Evolutionary conservation across 2,329 filamentous ascomycete species (phyloP), one percentile per base, ranked within the genome.

Genomic region (Phialophora verrucosa): DNA sequence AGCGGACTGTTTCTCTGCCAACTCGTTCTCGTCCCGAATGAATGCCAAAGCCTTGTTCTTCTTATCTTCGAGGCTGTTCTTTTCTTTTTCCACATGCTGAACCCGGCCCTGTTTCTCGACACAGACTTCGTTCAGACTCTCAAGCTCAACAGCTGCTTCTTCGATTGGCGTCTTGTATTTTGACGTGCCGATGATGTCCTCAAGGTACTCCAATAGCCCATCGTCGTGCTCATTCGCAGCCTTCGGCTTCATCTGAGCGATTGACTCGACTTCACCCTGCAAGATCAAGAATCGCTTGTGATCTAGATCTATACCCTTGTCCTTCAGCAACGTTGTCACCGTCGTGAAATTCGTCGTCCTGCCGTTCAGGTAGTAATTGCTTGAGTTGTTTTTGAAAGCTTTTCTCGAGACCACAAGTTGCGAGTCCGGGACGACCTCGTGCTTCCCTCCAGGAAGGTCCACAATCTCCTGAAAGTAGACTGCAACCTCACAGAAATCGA

Each of bases 201-300:
- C 95, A 0, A 99, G 87, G 71, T 99, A 99, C 78, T 99, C 95
- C 20, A 99, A 84, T 3, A 99, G 85, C 12, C 95, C 95, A 74
- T 99, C 95, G 68, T 99, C 95, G 75, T 98, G 94, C 77, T 99
- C 95, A 73, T 92, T 94, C 50, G 86, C 89, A 3, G 96, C 95
- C 78, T 99, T 99, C 20, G 96, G 85, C 79, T 99, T 99, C 95
- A 99, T 99, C 79, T 98, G 95, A 6, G 95, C 94, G 76, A 99
- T 99, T 0, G 94, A 97, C 78, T 99, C 95, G 66, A 99, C 95
- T 77, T 99, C 95, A 75, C 95, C 95, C 78, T 99, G 95, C 11
- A 99, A 82, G 75, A 99, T 99, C 62, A 99, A 82, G 80, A 99
- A 99, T 67, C 95, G 91, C 81, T 99, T 99, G 81, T 99, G 95